Percentiles rank a stretch among this genome's conserved stretches.
These are phyloP conservation scores for Neurospora sp. DNA, from an alignment of 2,329 filamentous ascomycete species.

Conservation along the genomic window DNA sequence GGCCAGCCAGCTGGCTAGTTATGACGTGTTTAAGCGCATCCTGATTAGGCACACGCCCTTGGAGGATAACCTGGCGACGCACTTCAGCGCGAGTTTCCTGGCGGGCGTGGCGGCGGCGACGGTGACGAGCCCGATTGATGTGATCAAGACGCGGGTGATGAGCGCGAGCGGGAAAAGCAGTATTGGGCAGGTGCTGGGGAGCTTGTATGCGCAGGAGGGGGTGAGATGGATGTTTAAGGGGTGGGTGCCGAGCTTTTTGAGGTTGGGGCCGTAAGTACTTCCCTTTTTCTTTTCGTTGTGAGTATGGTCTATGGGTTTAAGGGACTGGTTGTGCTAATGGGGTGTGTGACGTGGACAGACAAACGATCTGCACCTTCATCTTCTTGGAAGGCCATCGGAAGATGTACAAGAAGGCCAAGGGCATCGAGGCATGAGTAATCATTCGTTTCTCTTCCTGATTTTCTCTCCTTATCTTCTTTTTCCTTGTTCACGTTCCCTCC, in stretches of 20 bases:
- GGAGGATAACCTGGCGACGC: slow-evolving; percentile 61
- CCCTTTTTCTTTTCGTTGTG: background rate
- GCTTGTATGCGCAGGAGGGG: slow-evolving; percentile 63
- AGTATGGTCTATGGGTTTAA: no score
- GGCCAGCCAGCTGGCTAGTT: slow-evolving; percentile 70
- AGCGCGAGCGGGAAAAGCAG: slow-evolving; percentile 45
- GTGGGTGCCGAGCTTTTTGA: slow-evolving; percentile 69
- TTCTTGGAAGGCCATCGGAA: slow-evolving; percentile 83
- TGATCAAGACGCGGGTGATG: slow-evolving; percentile 86
- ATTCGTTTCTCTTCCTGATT: background rate
- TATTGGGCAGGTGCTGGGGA: slow-evolving; percentile 49
- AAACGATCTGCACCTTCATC: slow-evolving; percentile 80
- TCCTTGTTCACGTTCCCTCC: background rate
- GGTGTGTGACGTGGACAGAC: slow-evolving; percentile 29
- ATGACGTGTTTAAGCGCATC: slow-evolving; percentile 69
- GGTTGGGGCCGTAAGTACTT: slow-evolving; percentile 49
- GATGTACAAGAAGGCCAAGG: slow-evolving; percentile 50
- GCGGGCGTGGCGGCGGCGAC: slow-evolving; percentile 79
- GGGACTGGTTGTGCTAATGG: slow-evolving; percentile 3
- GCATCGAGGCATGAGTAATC: slow-evolving; percentile 23
- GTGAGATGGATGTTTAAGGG: slow-evolving; percentile 80
- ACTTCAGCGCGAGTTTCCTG: slow-evolving; percentile 67
- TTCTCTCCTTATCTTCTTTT: background rate
- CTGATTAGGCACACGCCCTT: slow-evolving; percentile 58
- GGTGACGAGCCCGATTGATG: slow-evolving; percentile 75